Conservation (phyloP, 2,329 filamentous ascomycete species). For the Chrysosporium queenslandicum region DNA sequence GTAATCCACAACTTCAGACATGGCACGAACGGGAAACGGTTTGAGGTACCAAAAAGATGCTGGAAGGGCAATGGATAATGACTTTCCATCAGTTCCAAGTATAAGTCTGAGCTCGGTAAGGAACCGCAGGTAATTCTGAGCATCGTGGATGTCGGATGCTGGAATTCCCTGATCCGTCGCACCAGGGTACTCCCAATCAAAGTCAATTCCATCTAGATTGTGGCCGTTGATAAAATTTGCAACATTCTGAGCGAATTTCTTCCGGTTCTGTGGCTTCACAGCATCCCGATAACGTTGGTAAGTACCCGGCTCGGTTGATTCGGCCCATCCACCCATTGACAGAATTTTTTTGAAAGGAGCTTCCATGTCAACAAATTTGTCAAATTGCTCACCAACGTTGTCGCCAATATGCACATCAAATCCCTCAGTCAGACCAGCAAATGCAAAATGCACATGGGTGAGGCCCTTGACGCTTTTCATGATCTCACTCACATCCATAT, state of each 20-base stretch:
- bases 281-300: conserved; percentile 32
- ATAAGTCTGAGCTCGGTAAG: neutral
- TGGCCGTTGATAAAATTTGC: conserved; percentile 34
- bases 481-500: conserved; percentile 21
- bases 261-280: conserved; percentile 31
- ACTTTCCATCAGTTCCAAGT: conserved; percentile 18
- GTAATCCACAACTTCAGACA: conserved; percentile 24
- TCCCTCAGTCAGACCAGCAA: conserved; percentile 26
- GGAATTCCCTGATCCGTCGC: conserved; percentile 25
- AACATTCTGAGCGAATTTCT: conserved; percentile 29
- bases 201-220: conserved; percentile 33
- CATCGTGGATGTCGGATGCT: conserved; percentile 30
- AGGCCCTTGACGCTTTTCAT: conserved; percentile 23
- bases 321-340: conserved; percentile 38
- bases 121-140: too few species aligned
- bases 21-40: conserved; percentile 22
- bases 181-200: conserved; percentile 33
- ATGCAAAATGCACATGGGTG: conserved; percentile 30
- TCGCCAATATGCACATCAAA: conserved; percentile 24
- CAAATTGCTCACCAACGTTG: conserved; percentile 8
- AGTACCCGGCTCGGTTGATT: conserved; percentile 30
- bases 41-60: conserved; percentile 28
- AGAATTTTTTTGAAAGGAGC: conserved; percentile 27
- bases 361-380: conserved; percentile 3
- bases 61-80: conserved; percentile 22